These are phyloP conservation scores for Diutina neorugosa DNA, from an alignment of 1,139 yeast species.

Conservation along the genomic window DNA sequence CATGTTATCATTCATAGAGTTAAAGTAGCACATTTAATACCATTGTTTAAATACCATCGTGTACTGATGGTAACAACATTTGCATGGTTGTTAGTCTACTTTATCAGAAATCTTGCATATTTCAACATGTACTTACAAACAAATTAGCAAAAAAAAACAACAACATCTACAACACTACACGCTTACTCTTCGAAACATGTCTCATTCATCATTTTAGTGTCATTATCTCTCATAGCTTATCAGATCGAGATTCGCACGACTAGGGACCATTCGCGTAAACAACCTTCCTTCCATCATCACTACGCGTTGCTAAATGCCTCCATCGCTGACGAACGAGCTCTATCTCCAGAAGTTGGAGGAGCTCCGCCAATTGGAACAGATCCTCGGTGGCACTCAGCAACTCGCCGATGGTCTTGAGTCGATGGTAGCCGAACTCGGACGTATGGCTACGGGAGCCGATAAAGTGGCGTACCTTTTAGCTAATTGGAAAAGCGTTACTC, in stretches of 20 bases:
- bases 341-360: conserved; percentile 38
- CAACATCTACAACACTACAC: too few relatives aligned
- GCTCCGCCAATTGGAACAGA: conserved; percentile 34
- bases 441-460: conserved; percentile 46
- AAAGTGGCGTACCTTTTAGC: conserved; percentile 43
- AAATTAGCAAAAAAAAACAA: too few relatives aligned
- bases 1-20: too few relatives aligned
- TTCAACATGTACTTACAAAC: too few relatives aligned
- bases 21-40: too few relatives aligned
- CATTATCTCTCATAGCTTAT: too few relatives aligned
- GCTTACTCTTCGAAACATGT: too few relatives aligned
- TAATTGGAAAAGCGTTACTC: conserved; percentile 54
- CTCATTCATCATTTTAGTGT: too few relatives aligned
- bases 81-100: too few relatives aligned
- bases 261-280: background rate
- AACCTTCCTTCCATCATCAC: background rate
- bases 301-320: background rate
- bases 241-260: background rate
- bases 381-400: conserved; percentile 6
- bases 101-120: too few relatives aligned
- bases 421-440: conserved; percentile 35
- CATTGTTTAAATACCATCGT: too few relatives aligned
- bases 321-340: background rate
- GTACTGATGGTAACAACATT: too few relatives aligned
- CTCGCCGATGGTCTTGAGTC: conserved; percentile 37